Percentiles rank a stretch among this genome's conserved stretches.
Evolutionary conservation across 345 rosid genomes (phyloP).

Genomic region (Litchi chinensis): DNA sequence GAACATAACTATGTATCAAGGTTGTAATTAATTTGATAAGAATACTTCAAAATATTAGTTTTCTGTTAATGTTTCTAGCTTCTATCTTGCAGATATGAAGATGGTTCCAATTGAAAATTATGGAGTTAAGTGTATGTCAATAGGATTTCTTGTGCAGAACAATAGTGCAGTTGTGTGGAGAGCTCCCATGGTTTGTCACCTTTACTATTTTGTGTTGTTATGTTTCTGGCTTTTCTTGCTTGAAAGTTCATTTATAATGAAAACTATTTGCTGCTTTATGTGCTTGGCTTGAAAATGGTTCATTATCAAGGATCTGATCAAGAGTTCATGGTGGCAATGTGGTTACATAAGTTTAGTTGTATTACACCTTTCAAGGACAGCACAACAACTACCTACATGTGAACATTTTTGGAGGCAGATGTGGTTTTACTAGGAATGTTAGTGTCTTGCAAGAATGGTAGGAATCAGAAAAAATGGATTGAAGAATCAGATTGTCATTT

Average conservation of each 20-base stretch:
- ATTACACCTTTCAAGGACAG: neutral
- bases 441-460: constrained; percentile 1
- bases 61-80: neutral
- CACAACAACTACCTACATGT: neutral
- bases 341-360: neutral
- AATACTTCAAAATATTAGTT: constrained; percentile 9
- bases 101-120: constrained; percentile 88
- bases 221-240: constrained; percentile 7
- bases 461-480: neutral
- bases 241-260: neutral
- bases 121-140: constrained; percentile 93
- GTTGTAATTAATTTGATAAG: neutral
- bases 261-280: neutral
- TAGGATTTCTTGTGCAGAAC: constrained; percentile 89
- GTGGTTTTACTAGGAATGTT: neutral
- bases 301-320: constrained; percentile 6
- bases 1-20: neutral
- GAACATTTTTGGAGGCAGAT: neutral
- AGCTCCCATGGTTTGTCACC: constrained; percentile 80
- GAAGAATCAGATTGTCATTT: neutral
- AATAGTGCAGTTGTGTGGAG: constrained; percentile 96
- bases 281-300: neutral
- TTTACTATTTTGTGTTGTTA: neutral
- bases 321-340: neutral
- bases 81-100: constrained; percentile 57